Evolutionary conservation across 192 early-diverging fungal genomes (phyloP).

Genomic region (Backusella macrospora): DNA sequence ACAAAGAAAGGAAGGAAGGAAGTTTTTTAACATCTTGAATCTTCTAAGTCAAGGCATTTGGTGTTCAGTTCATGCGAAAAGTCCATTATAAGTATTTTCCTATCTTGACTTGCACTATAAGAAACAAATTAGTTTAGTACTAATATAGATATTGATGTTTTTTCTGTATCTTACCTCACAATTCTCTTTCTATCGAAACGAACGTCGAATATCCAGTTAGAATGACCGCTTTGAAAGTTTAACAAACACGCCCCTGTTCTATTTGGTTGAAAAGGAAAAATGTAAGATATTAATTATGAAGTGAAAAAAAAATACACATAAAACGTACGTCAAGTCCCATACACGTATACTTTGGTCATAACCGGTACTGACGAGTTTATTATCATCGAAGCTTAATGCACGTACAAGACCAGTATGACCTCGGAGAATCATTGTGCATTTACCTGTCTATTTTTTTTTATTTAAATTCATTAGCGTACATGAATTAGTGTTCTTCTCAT

Average conservation of each 20-base stretch:
- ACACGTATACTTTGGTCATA: slow-evolving; percentile 96
- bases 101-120: slow-evolving; percentile 49
- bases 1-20: neutral
- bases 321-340: slow-evolving; percentile 75
- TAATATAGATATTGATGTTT: neutral
- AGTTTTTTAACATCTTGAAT: neutral
- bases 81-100: slow-evolving; percentile 48
- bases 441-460: slow-evolving; percentile 47
- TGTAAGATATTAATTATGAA: neutral
- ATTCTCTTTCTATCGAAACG: slow-evolving; percentile 82
- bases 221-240: slow-evolving; percentile 76
- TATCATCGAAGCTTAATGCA: slow-evolving; percentile 82
- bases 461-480: slow-evolving; percentile 13
- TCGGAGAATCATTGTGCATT: slow-evolving; percentile 58
- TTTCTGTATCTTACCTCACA: slow-evolving; percentile 57
- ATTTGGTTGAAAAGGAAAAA: neutral
- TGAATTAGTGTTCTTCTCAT: slow-evolving; percentile 23
- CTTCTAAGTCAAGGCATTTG: slow-evolving; percentile 7
- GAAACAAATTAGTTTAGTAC: slow-evolving; percentile 3
- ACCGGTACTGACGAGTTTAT: slow-evolving; percentile 83
- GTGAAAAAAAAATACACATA: neutral
- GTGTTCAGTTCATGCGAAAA: slow-evolving; percentile 45
- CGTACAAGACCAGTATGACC: slow-evolving; percentile 80
- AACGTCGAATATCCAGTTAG: slow-evolving; percentile 97
- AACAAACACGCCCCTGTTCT: slow-evolving; percentile 73